Conservation (phyloP, 177 flowering plant genomes). For the Tripterygium wilfordii region DNA sequence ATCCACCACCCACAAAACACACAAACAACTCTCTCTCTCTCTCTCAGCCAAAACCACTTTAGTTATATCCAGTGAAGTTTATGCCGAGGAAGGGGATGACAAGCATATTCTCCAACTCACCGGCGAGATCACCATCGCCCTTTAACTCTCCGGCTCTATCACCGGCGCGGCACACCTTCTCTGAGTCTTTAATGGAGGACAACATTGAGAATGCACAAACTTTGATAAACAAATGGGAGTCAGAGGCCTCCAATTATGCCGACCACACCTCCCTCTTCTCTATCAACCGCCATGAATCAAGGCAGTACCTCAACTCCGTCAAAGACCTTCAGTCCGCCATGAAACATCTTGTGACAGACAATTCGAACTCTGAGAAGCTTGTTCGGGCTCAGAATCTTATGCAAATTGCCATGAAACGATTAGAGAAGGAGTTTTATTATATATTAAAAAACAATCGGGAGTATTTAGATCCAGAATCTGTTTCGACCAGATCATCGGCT, state of each 20-base stretch:
- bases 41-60: too few relatives aligned
- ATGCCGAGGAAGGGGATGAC: slow-evolving; percentile 43
- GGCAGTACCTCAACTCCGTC: slow-evolving; percentile 36
- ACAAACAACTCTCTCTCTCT: too few relatives aligned
- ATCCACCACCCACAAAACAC: too few relatives aligned
- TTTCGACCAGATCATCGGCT: slow-evolving; percentile 36
- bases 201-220: slow-evolving; percentile 37
- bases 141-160: too few relatives aligned
- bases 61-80: too few relatives aligned
- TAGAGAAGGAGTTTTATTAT: slow-evolving; percentile 63
- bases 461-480: slow-evolving; percentile 50
- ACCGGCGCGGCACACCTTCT: slow-evolving; percentile 30
- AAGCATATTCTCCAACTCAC: slow-evolving; percentile 25
- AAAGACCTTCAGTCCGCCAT: slow-evolving; percentile 56
- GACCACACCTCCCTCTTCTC: slow-evolving; percentile 36
- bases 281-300: slow-evolving; percentile 45
- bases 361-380: slow-evolving; percentile 31
- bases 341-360: slow-evolving; percentile 34
- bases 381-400: slow-evolving; percentile 51
- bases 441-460: slow-evolving; percentile 52
- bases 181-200: slow-evolving; percentile 45
- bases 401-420: slow-evolving; percentile 63
- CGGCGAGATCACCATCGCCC: too few relatives aligned
- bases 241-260: slow-evolving; percentile 20
- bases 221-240: slow-evolving; percentile 49